Base-by-base conservation (phyloP, 2,329 filamentous ascomycete species). In the Sphaerulina musiva region DNA sequence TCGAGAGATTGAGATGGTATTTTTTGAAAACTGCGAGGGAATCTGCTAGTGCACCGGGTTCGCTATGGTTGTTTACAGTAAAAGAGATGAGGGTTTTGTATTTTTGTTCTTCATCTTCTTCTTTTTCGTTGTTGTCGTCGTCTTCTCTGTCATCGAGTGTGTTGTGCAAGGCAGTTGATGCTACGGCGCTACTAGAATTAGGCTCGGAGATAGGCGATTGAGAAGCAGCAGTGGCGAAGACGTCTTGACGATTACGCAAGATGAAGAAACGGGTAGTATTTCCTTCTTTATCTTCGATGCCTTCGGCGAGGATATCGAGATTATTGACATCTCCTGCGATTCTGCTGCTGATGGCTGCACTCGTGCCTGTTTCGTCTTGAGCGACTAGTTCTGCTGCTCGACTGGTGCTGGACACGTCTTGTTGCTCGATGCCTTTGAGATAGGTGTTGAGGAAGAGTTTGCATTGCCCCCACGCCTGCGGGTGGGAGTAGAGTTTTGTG, bases 381-480 rank as follows among this genome's bases (percentile, higher is more conserved):
- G 87, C 87, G 38, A 76, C 75, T 11, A 95, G 79, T 71, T 92
- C 83, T 0, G 91, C 92, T 0, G 89, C 93, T 59, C 83, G 84
- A 62, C 86, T 91, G 5, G 93, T 98, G 29, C 87, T 93, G 57
- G 84, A 86, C 42, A 89, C 85, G 68, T 97, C 91, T 56, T 92
- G 81, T 49, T 84, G 80, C 73, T 95, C 89, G n/a, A 85, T 78
- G 43, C 81, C 81, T 62, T 83, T 84, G 58, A 95, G 80, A 64
- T 87, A 76, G 29, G 77, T 75, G 7, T 78, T 76, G 26, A 96
- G 79, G 71, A 95, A 95, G 7, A 68, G 71, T 43, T 84, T 83
- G 72, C 91, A 96, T 73, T 98, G 93, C 26, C 90, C 90, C 77
- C 93, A 95, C 29, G 90, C 93, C 72, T 98, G 93, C 8, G 92